These are phyloP conservation scores for Aegilops sharonensis DNA, from an alignment of 176 grass and related monocot species.

Conservation along the genomic window DNA sequence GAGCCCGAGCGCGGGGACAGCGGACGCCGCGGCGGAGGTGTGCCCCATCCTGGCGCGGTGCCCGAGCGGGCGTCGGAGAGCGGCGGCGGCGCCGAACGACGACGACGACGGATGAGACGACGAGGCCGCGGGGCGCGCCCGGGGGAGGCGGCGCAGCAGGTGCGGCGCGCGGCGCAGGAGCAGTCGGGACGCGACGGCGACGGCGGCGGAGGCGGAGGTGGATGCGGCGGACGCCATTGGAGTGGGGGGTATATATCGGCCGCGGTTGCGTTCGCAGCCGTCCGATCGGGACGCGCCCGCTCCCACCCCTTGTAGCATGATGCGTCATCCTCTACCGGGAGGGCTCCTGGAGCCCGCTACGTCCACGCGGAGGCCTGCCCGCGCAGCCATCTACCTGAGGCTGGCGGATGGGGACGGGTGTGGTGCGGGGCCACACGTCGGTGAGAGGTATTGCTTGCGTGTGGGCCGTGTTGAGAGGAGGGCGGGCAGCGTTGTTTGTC, in stretches of 20 bases:
- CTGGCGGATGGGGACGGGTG: background rate
- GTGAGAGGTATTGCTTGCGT: rapidly evolving
- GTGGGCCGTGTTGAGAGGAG: background rate
- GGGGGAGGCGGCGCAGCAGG: conserved; percentile 24
- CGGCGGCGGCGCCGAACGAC: background rate
- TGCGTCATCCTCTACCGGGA: conserved; percentile 41
- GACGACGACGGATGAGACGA: background rate
- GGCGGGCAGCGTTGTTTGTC: background rate
- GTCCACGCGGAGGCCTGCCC: background rate
- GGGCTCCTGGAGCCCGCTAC: background rate
- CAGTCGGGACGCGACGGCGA: conserved; percentile 32
- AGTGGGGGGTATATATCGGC: conserved; percentile 49
- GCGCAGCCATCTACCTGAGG: rapidly evolving
- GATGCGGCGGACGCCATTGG: conserved; percentile 51
- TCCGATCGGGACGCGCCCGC: conserved; percentile 22
- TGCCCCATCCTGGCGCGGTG: conserved; percentile 69
- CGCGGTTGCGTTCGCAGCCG: conserved; percentile 37
- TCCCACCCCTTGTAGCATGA: background rate
- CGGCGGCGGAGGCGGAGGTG: conserved; percentile 39
- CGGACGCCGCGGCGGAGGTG: conserved; percentile 36
- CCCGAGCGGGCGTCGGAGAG: conserved; percentile 18
- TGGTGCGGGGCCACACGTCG: rapidly evolving
- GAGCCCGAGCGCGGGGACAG: conserved; percentile 60
- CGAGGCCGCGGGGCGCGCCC: background rate
- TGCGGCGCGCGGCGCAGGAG: conserved; percentile 29